Conservation (phyloP, 148 eudicot genomes). For the Rheum nobile region DNA sequence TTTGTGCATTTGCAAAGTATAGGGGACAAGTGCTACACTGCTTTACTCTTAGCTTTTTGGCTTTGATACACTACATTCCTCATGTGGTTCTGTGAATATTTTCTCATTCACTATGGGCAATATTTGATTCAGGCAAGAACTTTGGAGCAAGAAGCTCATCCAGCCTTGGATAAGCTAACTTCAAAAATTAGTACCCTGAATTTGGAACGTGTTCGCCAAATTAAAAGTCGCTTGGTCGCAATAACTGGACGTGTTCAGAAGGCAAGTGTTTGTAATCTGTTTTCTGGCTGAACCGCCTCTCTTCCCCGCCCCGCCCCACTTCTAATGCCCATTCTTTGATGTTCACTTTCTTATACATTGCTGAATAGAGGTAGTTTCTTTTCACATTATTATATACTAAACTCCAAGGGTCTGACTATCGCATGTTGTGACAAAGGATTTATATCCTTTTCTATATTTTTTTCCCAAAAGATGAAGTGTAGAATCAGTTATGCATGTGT, state of each 20-base stretch:
- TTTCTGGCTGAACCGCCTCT: background rate
- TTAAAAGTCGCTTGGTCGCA: constrained; percentile 94
- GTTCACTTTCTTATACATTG: background rate
- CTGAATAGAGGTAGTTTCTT: background rate
- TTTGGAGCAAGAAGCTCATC: constrained; percentile 98
- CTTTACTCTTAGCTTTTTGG: background rate
- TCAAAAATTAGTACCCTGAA: constrained; percentile 95
- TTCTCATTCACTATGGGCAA: constrained; percentile 9
- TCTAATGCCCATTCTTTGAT: background rate
- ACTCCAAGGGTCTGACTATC: background rate
- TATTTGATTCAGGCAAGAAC: constrained; percentile 64
- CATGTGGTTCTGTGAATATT: background rate
- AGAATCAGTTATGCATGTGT: background rate
- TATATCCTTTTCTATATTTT: background rate
- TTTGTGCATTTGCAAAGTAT: background rate
- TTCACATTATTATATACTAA: background rate
- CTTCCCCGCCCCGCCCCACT: background rate
- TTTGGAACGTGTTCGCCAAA: constrained; percentile 95
- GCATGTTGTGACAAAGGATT: background rate
- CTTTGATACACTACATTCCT: background rate
- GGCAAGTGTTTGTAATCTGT: constrained; percentile 21
- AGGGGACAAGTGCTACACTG: background rate
- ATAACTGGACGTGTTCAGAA: constrained; percentile 98
- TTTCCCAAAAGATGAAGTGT: background rate
- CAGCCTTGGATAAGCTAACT: constrained; percentile 94